Conservation (phyloP, 1,284 basidiomycete species). For the Sphaerobolus stellatus region DNA sequence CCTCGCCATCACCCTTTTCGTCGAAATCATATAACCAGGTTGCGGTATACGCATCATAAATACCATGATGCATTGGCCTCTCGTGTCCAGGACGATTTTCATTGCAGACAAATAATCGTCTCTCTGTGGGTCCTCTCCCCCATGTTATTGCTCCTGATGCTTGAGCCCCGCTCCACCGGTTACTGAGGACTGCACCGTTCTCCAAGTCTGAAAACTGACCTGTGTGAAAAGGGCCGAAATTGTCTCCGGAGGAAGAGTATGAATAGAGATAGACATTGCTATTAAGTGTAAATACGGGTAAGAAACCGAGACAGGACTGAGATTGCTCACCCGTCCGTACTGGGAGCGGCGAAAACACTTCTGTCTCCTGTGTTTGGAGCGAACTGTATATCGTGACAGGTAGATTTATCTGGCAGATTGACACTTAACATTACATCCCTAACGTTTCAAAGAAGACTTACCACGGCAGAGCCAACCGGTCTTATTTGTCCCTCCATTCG, state of each 20-base stretch:
- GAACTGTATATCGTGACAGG: conserved; percentile 1
- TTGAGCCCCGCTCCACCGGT: not conserved
- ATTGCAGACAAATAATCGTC: conserved; percentile 4
- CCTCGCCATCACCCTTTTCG: conserved; percentile 7
- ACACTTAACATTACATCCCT: too few relatives aligned
- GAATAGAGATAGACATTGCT: conserved; percentile 6
- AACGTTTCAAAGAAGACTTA: too few relatives aligned
- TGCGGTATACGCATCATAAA: not conserved
- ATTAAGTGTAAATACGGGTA: not conserved
- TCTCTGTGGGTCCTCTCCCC: not conserved
- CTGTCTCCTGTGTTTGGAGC: not conserved
- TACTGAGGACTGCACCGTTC: not conserved
- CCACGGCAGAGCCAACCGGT: too few relatives aligned
- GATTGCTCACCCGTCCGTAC: conserved; percentile 5
- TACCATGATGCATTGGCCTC: not conserved
- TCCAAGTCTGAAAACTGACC: not conserved
- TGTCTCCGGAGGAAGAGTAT: not conserved
- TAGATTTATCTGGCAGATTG: too few relatives aligned
- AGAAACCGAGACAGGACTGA: not conserved
- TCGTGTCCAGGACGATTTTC: not conserved
- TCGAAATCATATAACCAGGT: conserved; percentile 1
- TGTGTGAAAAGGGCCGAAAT: not conserved
- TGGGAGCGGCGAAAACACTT: conserved; percentile 6
- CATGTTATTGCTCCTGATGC: conserved; percentile 6
- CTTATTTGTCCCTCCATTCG: too few relatives aligned